Base-by-base conservation (phyloP, 2,329 filamentous ascomycete species). In the Aspergillus alliaceus region DNA sequence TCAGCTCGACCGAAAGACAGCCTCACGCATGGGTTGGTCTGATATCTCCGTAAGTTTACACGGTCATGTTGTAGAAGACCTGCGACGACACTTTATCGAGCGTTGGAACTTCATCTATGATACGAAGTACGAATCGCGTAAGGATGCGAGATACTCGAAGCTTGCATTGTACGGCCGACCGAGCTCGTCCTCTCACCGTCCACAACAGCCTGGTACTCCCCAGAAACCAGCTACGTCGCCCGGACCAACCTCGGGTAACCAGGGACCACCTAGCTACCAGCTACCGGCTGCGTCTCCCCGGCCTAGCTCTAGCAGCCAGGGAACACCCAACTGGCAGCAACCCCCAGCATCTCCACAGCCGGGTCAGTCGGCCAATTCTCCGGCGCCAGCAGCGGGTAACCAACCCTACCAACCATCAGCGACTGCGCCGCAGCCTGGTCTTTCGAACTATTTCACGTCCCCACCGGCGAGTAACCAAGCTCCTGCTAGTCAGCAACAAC, bases 71-170 rank as follows among this genome's bases (percentile, higher is more conserved):
- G 87, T 93, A 0, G 80, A 88, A 60, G 91, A 90, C 71, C 79
- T 96, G 31, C 80, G 86, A 31, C 82, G 84, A 5, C 91, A 96
- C 71, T 96, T 97, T 66, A 82, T 86, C 2, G 89, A 96, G 69
- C 81, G 92, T 65, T 97, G 93, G 91, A 96, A 96, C 76, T 96
- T 90, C 70, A 93, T 97, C 62, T 96, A 86, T 63, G 82, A 86
- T 56, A 86, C 89, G 51, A 97, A 97, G 72, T 97, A 97, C 70
- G 77, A 79, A 58, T 80, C 82, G 32, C 81, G 84, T 15, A 76
- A 80, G 47, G 77, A 84, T 46, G 66, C 71, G 4, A 75, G 83
- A 55, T 86, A 86, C 61, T 64, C 72, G 12, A 73, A 66, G 60
- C 66, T 74, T 49, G 67, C 57, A 25, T 67, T 73, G 35, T 74